Percentiles rank a stretch among this genome's conserved stretches.
These are phyloP conservation scores for Leccinum fallax DNA, from an alignment of 1,284 basidiomycete genomes.

Conservation along the genomic window DNA sequence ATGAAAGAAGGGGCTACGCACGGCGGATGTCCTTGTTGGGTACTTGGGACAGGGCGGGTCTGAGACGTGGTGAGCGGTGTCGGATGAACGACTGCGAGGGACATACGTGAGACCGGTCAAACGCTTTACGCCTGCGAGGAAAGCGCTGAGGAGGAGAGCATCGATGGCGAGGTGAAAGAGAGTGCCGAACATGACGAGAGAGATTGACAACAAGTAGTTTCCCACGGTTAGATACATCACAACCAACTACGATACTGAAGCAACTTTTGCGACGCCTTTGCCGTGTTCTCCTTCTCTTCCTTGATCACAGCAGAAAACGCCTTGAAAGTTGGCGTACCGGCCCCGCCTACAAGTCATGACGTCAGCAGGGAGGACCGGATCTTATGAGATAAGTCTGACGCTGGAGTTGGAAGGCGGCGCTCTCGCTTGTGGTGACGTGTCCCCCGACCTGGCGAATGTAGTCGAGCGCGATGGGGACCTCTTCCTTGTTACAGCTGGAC, in stretches of 20 bases:
- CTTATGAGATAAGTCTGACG: slow-evolving; percentile 37
- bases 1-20: slow-evolving; percentile 42
- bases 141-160: slow-evolving; percentile 73
- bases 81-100: not conserved
- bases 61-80: slow-evolving; percentile 32
- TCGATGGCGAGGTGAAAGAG: slow-evolving; percentile 77
- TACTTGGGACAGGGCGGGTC: slow-evolving; percentile 68
- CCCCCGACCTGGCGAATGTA: slow-evolving; percentile 78
- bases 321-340: slow-evolving; percentile 71
- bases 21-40: slow-evolving; percentile 84
- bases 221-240: slow-evolving; percentile 7
- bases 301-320: slow-evolving; percentile 75
- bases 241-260: slow-evolving; percentile 30
- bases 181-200: slow-evolving; percentile 54
- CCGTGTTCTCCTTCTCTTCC: slow-evolving; percentile 70
- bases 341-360: slow-evolving; percentile 50
- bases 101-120: slow-evolving; percentile 81
- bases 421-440: slow-evolving; percentile 81
- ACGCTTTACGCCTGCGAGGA: slow-evolving; percentile 78
- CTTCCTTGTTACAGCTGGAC: slow-evolving; percentile 77
- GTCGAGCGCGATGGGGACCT: slow-evolving; percentile 62
- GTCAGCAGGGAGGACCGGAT: slow-evolving; percentile 19
- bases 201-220: not conserved
- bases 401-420: slow-evolving; percentile 77
- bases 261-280: slow-evolving; percentile 39